Percentiles rank a stretch among this genome's conserved stretches.
Conservation (phyloP, 1,284 basidiomycete species). For the Puccinia novopanici region DNA sequence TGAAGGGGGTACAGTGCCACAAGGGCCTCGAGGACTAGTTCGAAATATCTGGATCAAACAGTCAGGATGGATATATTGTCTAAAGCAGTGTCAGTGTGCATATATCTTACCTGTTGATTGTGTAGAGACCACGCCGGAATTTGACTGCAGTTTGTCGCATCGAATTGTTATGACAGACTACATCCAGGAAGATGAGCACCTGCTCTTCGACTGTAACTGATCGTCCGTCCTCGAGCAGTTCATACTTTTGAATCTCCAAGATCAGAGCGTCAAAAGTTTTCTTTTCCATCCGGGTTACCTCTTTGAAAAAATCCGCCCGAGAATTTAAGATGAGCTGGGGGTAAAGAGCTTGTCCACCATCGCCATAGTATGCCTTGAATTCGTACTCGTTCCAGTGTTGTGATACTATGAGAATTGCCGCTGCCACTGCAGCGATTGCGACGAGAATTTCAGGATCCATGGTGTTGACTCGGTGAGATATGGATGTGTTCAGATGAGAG, state of each 20-base stretch:
- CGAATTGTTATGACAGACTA: not conserved
- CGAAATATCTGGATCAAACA: not conserved
- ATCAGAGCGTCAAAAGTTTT: not conserved
- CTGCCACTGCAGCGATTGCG: not conserved
- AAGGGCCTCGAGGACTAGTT: not conserved
- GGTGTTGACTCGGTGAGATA: too few species aligned
- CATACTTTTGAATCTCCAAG: not conserved
- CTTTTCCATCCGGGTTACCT: not conserved
- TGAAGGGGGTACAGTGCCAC: not conserved
- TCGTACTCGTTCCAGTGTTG: conserved; percentile 1
- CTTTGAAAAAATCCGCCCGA: not conserved
- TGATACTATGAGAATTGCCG: not conserved
- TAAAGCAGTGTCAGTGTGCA: not conserved
- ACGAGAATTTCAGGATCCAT: too few species aligned
- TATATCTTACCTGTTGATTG: not conserved
- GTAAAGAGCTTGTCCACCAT: conserved; percentile 2
- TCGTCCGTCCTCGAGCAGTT: not conserved
- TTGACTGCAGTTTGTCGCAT: not conserved
- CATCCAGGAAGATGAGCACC: not conserved
- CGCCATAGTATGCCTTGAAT: not conserved
- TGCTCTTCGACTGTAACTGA: not conserved
- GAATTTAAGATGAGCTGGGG: not conserved
- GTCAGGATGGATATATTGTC: not conserved
- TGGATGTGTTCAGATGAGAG: too few species aligned
- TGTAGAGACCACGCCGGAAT: not conserved